Evolutionary conservation across 2,329 filamentous ascomycete genomes (phyloP), one percentile per base, ranked within the genome.

Genomic region (Aspergillus luchuensis): DNA sequence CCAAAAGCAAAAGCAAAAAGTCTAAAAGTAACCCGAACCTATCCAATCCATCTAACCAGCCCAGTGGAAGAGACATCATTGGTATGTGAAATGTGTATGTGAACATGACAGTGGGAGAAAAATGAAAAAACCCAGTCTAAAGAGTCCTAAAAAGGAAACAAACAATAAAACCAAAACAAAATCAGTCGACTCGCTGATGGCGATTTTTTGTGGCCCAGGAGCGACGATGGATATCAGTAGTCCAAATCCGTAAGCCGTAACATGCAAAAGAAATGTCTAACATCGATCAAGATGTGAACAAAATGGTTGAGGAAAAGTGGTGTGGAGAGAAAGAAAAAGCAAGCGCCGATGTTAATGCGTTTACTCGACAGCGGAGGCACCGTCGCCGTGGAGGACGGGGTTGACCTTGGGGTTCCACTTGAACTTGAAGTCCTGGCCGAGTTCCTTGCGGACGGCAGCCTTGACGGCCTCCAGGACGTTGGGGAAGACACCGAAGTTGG

Each of bases 381-480:
- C 79, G 59, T 81, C 77, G 28, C 80, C 81, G 68, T 85, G 81
- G 15, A 84, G 80, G 45, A 89, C 82, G 38, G 89, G 89, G 80
- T 91, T 91, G 67, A 91, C 84, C 68, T 83, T 82, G 74, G 89
- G 87, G 70, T 89, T 86, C 78, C 89, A 92, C 78, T 86, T 83
- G 75, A 90, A 87, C 80, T 86, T 85, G 80, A 92, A 92, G 67
- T 91, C 88, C 45, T 86, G 71, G n/a, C 89, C 89, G 6, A 92
- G 78, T 78, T 92, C 82, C 79, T 90, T 90, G 69, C 81, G 80
- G 64, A 91, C 80, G 5, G 88, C 88, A 1, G 86, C 80, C 78
- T 87, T 82, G 56, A 92, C 87, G 0, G 89, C 89, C 66, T 91
- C 88, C 45, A 90, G 80, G 11, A 92, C 89, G 70, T 91, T 90